Conservation (phyloP, 2,329 filamentous ascomycete genomes). For the Fusarium lyarnte region DNA sequence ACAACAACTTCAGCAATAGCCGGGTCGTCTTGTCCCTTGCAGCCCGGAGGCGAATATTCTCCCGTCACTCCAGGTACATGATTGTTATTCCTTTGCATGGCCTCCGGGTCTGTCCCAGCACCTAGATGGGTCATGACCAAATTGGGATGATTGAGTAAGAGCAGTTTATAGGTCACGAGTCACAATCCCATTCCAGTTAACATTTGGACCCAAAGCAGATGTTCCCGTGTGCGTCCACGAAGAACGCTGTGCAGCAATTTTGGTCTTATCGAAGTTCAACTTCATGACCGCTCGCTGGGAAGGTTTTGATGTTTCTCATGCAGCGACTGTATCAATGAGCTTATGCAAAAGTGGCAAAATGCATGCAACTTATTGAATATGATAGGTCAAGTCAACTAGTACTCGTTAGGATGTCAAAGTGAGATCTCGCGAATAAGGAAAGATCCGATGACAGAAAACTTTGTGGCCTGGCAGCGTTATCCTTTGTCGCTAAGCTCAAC, state of each 20-base stretch:
- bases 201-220: not conserved
- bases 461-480: not conserved
- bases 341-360: not conserved
- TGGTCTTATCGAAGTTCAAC: not conserved
- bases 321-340: not conserved
- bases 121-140: not conserved
- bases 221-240: not conserved
- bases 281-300: not conserved
- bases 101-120: not conserved
- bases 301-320: not conserved
- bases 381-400: slow-evolving; percentile 20
- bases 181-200: not conserved
- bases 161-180: not conserved
- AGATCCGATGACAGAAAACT: not conserved
- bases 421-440: not conserved
- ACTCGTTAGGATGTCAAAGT: not conserved
- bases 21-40: not conserved
- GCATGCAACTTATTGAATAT: not conserved
- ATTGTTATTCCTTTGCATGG: not conserved
- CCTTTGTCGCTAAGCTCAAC: not conserved
- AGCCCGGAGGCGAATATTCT: not conserved
- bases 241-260: not conserved
- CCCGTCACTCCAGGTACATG: not conserved
- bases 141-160: not conserved
- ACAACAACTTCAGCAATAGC: not conserved